These are phyloP conservation scores for Trametes cingulata DNA, from an alignment of 768 basidiomycete genomes.

Conservation along the genomic window DNA sequence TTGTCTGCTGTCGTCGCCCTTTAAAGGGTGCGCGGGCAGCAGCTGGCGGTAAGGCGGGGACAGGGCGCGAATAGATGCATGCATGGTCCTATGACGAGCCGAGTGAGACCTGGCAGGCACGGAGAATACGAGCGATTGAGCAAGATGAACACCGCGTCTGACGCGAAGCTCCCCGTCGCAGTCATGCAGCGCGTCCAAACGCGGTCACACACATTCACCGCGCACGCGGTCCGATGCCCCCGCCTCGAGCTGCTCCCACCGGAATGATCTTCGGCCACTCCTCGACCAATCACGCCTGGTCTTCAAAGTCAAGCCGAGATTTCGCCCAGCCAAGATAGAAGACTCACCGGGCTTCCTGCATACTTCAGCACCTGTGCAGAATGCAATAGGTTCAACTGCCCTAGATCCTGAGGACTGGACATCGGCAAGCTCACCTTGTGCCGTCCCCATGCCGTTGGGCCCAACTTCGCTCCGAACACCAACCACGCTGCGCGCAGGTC, in stretches of 20 bases:
- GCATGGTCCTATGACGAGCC: constrained; percentile 7
- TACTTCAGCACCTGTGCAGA: not conserved
- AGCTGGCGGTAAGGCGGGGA: constrained; percentile 7
- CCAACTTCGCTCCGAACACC: not conserved
- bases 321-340: not conserved
- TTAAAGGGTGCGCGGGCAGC: not conserved
- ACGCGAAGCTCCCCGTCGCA: not conserved
- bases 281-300: not conserved
- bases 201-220: constrained; percentile 1
- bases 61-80: constrained; percentile 5
- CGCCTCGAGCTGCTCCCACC: constrained; percentile 1
- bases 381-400: not conserved
- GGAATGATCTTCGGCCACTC: not conserved
- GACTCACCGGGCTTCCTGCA: not conserved
- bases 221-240: constrained; percentile 1
- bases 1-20: not conserved
- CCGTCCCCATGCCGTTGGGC: not conserved
- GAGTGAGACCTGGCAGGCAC: constrained; percentile 1
- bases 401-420: not conserved
- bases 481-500: not conserved
- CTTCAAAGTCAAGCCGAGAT: not conserved
- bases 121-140: not conserved
- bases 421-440: not conserved
- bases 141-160: not conserved
- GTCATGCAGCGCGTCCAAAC: constrained; percentile 7